These are phyloP conservation scores for Pythium chondricola DNA, from an alignment of 352 stramenopile genomes.

Conservation along the genomic window DNA sequence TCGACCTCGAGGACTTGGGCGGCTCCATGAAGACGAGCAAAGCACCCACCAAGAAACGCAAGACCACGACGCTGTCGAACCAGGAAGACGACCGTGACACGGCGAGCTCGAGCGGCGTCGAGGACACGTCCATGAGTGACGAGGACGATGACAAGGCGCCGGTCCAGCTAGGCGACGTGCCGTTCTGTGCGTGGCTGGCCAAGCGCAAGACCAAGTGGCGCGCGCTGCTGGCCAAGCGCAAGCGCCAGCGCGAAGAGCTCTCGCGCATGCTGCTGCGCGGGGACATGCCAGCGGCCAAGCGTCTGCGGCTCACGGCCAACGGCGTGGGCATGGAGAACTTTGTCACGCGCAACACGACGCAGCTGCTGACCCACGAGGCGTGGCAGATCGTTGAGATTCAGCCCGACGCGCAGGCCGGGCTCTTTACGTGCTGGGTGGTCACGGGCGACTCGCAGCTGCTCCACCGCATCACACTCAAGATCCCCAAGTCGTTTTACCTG, in stretches of 20 bases:
- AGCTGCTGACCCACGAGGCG: conserved; percentile 47
- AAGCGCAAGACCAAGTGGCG: conserved; percentile 80
- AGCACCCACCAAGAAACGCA: conserved; percentile 5
- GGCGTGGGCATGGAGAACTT: conserved; percentile 81
- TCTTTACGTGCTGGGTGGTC: conserved; percentile 95
- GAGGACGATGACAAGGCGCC: conserved; percentile 22
- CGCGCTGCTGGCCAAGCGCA: conserved; percentile 40
- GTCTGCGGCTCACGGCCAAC: conserved; percentile 17
- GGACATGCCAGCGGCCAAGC: conserved; percentile 4
- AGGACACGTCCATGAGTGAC: conserved; percentile 2
- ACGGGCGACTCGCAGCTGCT: conserved; percentile 73
- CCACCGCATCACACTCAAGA: conserved; percentile 64
- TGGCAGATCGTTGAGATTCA: conserved; percentile 84
- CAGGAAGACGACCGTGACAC: conserved; percentile 4
- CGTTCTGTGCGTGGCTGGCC: conserved; percentile 52
- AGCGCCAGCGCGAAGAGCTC: conserved; percentile 51
- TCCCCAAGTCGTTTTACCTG: conserved; percentile 64
- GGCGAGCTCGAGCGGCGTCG: conserved; percentile 3
- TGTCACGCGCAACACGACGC: conserved; percentile 46
- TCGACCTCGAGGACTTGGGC: conserved; percentile 68
- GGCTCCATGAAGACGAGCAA: conserved; percentile 6
- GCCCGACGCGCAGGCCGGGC: conserved; percentile 59
- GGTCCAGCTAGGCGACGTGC: conserved; percentile 54
- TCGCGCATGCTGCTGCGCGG: conserved; percentile 31
- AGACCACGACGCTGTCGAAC: not conserved